Conservation (phyloP, 495 filamentous ascomycete genomes). For the Diplogelasinospora grovesii region DNA sequence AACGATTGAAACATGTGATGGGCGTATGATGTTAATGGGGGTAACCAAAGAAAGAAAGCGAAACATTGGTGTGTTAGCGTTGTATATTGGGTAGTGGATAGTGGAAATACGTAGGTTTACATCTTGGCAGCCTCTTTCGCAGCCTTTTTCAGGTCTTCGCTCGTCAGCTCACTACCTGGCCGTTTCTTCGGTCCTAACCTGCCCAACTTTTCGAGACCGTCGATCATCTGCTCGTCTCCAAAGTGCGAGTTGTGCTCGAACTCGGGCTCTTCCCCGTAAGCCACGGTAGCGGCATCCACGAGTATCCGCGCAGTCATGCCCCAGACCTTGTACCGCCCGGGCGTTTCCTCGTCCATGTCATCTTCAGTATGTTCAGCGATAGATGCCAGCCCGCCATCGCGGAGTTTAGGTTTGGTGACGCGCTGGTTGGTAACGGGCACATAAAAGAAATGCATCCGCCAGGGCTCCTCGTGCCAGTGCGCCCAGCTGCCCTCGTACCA, state of each 20-base stretch:
- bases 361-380: constrained; percentile 19
- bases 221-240: constrained; percentile 75
- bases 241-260: constrained; percentile 75
- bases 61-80: no score
- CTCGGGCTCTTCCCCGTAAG: constrained; percentile 73
- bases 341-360: constrained; percentile 31
- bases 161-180: constrained; percentile 47
- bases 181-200: constrained; percentile 50
- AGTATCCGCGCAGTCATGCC: constrained; percentile 88
- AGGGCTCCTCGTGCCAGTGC: constrained; percentile 52
- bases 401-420: constrained; percentile 48
- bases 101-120: no score
- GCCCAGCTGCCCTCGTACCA: constrained; percentile 69
- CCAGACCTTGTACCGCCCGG: constrained; percentile 69
- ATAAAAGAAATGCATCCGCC: constrained; percentile 86
- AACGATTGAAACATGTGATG: no score
- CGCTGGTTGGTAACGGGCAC: constrained; percentile 60
- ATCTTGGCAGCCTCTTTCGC: constrained; percentile 40
- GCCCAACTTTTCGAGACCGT: constrained; percentile 52
- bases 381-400: constrained; percentile 23
- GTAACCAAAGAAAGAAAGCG: no score
- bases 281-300: constrained; percentile 77
- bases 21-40: no score
- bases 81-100: no score
- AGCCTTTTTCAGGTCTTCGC: constrained; percentile 51